These are phyloP conservation scores for Suillus decipiens DNA, from an alignment of 768 basidiomycete genomes.

Conservation along the genomic window DNA sequence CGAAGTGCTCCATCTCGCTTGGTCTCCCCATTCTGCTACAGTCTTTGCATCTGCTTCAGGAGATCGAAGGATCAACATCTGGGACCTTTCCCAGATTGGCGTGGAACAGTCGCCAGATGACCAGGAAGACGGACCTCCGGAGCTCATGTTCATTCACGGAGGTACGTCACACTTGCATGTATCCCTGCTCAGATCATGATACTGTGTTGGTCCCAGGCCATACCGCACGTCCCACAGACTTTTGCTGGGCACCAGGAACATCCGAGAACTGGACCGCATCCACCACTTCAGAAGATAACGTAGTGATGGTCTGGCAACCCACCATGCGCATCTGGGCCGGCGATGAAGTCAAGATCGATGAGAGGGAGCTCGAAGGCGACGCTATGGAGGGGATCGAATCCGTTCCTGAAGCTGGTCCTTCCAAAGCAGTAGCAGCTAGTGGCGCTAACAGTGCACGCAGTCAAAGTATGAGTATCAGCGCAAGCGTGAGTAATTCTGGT, in stretches of 20 bases:
- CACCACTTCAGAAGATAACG: conserved; percentile 94
- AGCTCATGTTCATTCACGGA: conserved; percentile 94
- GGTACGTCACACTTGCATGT: conserved; percentile 48
- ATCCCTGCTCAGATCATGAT: conserved; percentile 11
- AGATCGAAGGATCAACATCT: conserved; percentile 91
- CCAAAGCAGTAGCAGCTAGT: conserved; percentile 27
- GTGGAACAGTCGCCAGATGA: conserved; percentile 97
- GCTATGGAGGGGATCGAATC: conserved; percentile 75
- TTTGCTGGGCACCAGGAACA: conserved; percentile 90
- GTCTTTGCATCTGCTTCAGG: conserved; percentile 95
- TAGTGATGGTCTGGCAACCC: conserved; percentile 97
- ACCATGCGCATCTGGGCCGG: conserved; percentile 93
- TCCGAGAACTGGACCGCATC: conserved; percentile 83
- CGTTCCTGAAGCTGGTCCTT: conserved; percentile 28
- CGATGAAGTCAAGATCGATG: conserved; percentile 81
- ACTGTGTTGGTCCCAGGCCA: conserved; percentile 56
- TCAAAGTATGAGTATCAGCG: conserved; percentile 65
- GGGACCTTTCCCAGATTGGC: conserved; percentile 92
- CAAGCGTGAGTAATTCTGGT: conserved; percentile 48
- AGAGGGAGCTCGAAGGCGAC: conserved; percentile 81
- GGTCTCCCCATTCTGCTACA: conserved; percentile 92
- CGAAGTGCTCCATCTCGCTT: conserved; percentile 90
- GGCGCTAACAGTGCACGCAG: conserved; percentile 47
- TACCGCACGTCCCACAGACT: conserved; percentile 87
- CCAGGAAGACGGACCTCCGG: conserved; percentile 97